A percentile compares a stretch with the other conserved stretches of the same genome.
These are phyloP conservation scores for Chlorella sp. DNA, from an alignment of 139 green algal genomes.

Conservation along the genomic window DNA sequence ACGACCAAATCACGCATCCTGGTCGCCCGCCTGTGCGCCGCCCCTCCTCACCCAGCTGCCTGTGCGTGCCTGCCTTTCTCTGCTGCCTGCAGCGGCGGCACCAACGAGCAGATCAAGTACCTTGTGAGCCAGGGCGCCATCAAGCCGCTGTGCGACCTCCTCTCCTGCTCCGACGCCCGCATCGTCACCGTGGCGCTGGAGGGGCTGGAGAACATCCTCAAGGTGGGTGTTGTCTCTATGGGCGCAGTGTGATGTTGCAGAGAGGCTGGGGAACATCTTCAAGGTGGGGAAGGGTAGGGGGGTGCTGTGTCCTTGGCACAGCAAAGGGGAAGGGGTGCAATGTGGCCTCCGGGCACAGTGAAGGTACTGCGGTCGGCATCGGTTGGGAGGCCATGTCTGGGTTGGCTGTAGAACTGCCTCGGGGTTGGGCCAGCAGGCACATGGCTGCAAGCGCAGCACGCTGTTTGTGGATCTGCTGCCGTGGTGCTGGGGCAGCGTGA, in stretches of 20 bases:
- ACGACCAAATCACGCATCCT: slow-evolving; percentile 76
- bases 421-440: too few relatives aligned
- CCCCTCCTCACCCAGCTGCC: background rate
- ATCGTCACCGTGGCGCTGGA: slow-evolving; percentile 99
- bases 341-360: too few relatives aligned
- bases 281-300: background rate
- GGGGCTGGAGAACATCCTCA: slow-evolving; percentile 99
- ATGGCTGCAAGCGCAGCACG: too few relatives aligned
- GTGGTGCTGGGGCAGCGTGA: too few relatives aligned
- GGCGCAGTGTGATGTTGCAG: too few relatives aligned
- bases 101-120: slow-evolving; percentile 79
- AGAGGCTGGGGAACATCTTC: too few relatives aligned
- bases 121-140: slow-evolving; percentile 93
- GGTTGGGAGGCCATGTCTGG: too few relatives aligned
- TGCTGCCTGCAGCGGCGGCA: slow-evolving; percentile 11
- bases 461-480: too few relatives aligned
- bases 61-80: background rate
- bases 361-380: too few relatives aligned
- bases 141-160: slow-evolving; percentile 96
- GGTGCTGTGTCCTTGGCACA: too few relatives aligned
- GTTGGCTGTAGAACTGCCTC: too few relatives aligned
- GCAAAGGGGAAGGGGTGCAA: too few relatives aligned
- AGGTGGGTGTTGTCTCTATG: slow-evolving; percentile 78
- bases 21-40: background rate
- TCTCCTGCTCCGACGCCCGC: slow-evolving; percentile 87